These are phyloP conservation scores for Metschnikowia peoriensis DNA, from an alignment of 805 yeast genomes.

Conservation along the genomic window DNA sequence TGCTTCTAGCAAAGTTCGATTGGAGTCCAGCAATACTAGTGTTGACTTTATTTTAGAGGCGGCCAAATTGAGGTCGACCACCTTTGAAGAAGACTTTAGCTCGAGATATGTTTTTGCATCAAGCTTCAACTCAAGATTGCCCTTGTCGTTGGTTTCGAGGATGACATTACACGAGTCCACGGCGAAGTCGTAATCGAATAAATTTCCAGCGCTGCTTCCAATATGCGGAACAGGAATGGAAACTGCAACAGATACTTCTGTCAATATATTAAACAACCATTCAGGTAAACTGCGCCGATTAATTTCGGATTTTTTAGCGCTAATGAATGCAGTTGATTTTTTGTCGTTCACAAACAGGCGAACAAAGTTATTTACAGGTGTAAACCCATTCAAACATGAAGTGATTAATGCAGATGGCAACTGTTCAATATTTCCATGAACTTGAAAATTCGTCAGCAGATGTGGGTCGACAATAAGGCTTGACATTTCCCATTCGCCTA, in stretches of 20 bases:
- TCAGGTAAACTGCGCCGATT: conserved; percentile 19
- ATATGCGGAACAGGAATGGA: conserved; percentile 1
- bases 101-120: background rate
- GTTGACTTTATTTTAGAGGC: conserved; percentile 1
- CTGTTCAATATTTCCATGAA: conserved; percentile 21
- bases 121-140: background rate
- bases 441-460: conserved; percentile 13
- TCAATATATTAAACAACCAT: conserved; percentile 25
- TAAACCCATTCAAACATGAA: conserved; percentile 20
- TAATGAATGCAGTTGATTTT: conserved; percentile 15
- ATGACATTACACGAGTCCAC: background rate
- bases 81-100: background rate
- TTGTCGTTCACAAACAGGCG: conserved; percentile 18
- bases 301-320: conserved; percentile 13
- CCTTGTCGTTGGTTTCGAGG: background rate
- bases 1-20: background rate
- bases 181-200: background rate
- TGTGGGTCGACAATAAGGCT: conserved; percentile 18
- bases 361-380: conserved; percentile 22
- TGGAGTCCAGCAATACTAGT: background rate
- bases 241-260: background rate
- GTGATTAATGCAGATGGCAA: conserved; percentile 19
- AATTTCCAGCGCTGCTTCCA: background rate
- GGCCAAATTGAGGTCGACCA: background rate
- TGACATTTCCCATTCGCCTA: conserved; percentile 26